phyloP scores from a whole-genome alignment of 2,329 filamentous ascomycete genomes.

The Aspergillus alliaceus region DNA sequence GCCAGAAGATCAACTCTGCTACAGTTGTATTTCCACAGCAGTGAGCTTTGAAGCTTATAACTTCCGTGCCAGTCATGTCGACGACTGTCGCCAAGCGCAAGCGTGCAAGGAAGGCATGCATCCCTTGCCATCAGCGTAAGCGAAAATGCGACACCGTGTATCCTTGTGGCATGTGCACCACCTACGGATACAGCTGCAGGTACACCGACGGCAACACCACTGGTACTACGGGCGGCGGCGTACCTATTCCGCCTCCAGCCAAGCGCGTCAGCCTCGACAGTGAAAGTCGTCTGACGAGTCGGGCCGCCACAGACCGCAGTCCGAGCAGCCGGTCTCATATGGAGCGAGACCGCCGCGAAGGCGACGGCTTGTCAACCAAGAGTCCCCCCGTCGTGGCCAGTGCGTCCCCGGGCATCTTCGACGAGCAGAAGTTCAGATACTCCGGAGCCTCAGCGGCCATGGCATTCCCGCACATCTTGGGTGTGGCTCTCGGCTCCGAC shows the following conservation, averaged over 20 bases:
- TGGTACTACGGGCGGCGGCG: neutral
- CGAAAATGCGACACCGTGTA: slow-evolving; percentile 32
- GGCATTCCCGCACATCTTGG: slow-evolving; percentile 31
- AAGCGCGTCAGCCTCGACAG: slow-evolving; percentile 13
- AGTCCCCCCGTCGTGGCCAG: slow-evolving; percentile 11
- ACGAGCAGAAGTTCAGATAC: slow-evolving; percentile 28
- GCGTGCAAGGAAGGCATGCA: slow-evolving; percentile 31
- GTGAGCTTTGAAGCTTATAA: neutral
- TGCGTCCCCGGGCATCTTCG: slow-evolving; percentile 25
- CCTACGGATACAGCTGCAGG: slow-evolving; percentile 28
- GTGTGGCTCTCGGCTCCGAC: slow-evolving; percentile 26
- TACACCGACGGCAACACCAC: slow-evolving; percentile 19
- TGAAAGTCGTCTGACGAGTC: neutral
- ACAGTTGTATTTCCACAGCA: neutral
- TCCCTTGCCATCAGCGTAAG: slow-evolving; percentile 34
- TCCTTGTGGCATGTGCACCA: slow-evolving; percentile 32
- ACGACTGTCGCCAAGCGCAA: slow-evolving; percentile 24
- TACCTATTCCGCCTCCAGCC: slow-evolving; percentile 1
- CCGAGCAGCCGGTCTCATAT: slow-evolving; percentile 1
- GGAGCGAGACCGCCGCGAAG: neutral
- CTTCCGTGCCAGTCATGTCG: slow-evolving; percentile 16
- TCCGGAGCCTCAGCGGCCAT: slow-evolving; percentile 30
- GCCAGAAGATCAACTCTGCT: neutral
- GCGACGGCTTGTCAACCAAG: slow-evolving; percentile 12
- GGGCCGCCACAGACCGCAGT: neutral